A percentile compares a stretch with the other conserved stretches of the same genome.
phyloP scores from a whole-genome alignment of 2,329 filamentous ascomycete genomes.

The Cercospora zeina region DNA sequence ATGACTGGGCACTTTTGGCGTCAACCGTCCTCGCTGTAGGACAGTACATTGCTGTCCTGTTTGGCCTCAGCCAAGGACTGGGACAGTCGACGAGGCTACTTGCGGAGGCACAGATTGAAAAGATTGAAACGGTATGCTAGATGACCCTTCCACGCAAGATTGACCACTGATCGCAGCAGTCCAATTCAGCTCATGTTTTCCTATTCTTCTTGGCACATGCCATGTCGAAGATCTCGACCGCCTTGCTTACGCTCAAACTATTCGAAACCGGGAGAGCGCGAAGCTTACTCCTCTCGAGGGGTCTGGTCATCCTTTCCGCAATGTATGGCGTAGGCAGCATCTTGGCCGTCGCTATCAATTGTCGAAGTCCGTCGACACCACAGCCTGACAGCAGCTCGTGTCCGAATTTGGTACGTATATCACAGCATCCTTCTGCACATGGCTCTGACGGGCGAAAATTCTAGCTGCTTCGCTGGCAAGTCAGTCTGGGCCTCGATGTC shows the following conservation, averaged over 20 bases:
- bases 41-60: constrained; percentile 32
- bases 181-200: constrained; percentile 20
- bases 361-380: constrained; percentile 15
- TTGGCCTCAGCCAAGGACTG: constrained; percentile 26
- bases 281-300: constrained; percentile 22
- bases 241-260: constrained; percentile 25
- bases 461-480: constrained; percentile 26
- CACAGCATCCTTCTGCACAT: neutral
- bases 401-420: constrained; percentile 17
- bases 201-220: constrained; percentile 26
- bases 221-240: constrained; percentile 28
- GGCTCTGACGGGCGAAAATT: neutral
- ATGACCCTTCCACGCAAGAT: neutral
- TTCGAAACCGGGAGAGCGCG: constrained; percentile 26
- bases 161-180: constrained; percentile 18
- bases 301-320: constrained; percentile 16
- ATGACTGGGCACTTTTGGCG: constrained; percentile 36
- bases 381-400: constrained; percentile 10
- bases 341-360: constrained; percentile 17
- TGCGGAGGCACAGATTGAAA: constrained; percentile 10
- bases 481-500: constrained; percentile 24
- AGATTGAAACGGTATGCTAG: constrained; percentile 20
- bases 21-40: constrained; percentile 30
- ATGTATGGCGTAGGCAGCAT: constrained; percentile 22
- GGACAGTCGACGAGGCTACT: constrained; percentile 23